A percentile compares a stretch with the other conserved stretches of the same genome.
Conservation (phyloP, 176 grass and related monocot genomes). For the Rhynchospora tenuis region DNA sequence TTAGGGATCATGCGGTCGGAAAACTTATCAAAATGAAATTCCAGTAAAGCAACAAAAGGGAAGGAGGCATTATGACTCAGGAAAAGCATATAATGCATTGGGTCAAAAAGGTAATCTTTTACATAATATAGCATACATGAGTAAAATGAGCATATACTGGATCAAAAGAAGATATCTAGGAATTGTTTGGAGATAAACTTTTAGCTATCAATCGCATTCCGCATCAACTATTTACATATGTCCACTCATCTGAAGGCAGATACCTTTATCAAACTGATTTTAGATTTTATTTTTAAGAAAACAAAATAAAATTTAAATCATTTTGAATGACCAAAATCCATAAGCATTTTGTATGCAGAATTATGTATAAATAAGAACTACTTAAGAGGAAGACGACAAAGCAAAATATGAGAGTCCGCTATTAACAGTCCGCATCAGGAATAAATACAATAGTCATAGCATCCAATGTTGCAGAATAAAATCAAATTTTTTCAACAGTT, state of each 20-base stretch:
- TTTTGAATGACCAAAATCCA: not conserved
- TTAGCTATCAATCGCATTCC: not conserved
- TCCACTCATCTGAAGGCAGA: not conserved
- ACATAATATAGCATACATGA: not conserved
- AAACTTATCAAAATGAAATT: not conserved
- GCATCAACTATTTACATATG: not conserved
- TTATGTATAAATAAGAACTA: not conserved
- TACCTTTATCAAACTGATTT: not conserved
- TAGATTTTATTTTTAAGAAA: not conserved
- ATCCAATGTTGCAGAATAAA: constrained; percentile 6
- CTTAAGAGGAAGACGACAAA: not conserved
- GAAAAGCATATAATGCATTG: not conserved
- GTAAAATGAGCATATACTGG: not conserved
- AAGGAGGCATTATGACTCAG: not conserved
- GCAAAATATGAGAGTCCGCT: not conserved
- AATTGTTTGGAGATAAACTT: not conserved
- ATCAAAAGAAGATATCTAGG: not conserved
- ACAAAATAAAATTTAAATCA: not conserved
- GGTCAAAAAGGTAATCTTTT: not conserved
- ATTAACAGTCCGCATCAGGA: not conserved
- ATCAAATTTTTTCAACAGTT: not conserved
- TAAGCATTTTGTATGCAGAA: not conserved
- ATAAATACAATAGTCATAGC: not conserved
- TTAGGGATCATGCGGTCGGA: not conserved
- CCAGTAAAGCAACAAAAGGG: not conserved